These are phyloP conservation scores for Plectosphaerella sp. DNA, from an alignment of 2,329 filamentous ascomycete species.

Conservation along the genomic window DNA sequence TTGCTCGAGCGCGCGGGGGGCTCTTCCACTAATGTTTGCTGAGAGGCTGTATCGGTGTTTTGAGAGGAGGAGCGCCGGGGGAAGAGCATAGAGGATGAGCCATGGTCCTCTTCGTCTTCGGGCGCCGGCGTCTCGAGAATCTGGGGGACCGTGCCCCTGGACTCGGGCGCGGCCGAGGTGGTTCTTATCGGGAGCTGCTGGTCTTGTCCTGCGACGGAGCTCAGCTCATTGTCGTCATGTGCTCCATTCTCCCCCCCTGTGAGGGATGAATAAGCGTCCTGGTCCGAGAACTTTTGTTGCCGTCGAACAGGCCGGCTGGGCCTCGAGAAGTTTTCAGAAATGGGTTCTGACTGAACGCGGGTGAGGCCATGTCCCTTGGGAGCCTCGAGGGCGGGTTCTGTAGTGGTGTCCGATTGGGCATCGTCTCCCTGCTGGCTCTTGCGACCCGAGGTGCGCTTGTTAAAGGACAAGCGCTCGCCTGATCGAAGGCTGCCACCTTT, in stretches of 20 bases:
- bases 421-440: slow-evolving; percentile 23
- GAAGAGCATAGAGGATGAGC: neutral
- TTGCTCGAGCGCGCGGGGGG: slow-evolving; percentile 42
- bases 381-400: slow-evolving; percentile 36
- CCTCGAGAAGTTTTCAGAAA: slow-evolving; percentile 58
- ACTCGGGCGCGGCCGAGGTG: slow-evolving; percentile 22
- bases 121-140: slow-evolving; percentile 62
- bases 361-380: slow-evolving; percentile 49
- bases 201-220: slow-evolving; percentile 14
- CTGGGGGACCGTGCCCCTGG: slow-evolving; percentile 42
- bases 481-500: slow-evolving; percentile 79
- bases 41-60: slow-evolving; percentile 40
- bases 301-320: slow-evolving; percentile 45
- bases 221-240: slow-evolving; percentile 23
- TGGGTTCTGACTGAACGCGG: slow-evolving; percentile 68
- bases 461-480: slow-evolving; percentile 70
- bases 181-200: slow-evolving; percentile 28
- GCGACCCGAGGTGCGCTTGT: slow-evolving; percentile 47
- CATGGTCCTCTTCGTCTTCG: slow-evolving; percentile 26
- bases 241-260: slow-evolving; percentile 38
- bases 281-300: slow-evolving; percentile 41
- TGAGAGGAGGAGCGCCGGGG: slow-evolving; percentile 38
- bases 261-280: slow-evolving; percentile 45
- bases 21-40: slow-evolving; percentile 27
- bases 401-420: slow-evolving; percentile 23